Percentiles rank a stretch among this genome's conserved stretches.
These are phyloP conservation scores for Auxenochlorella pyrenoidosa DNA, from an alignment of 139 green algal genomes.

Conservation along the genomic window DNA sequence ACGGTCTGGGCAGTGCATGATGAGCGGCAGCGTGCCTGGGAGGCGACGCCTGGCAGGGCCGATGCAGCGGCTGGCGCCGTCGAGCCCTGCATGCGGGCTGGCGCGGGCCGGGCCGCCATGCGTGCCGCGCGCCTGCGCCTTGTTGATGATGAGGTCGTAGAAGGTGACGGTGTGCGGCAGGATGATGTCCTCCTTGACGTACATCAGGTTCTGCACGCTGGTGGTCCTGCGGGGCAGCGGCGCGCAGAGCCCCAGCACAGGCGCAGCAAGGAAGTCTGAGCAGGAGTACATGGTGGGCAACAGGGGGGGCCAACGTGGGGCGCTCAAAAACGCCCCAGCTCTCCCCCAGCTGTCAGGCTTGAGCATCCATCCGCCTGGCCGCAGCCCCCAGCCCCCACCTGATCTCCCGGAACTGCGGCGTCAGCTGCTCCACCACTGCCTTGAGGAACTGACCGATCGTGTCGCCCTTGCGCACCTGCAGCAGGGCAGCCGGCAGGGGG, in stretches of 20 bases:
- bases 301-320: too few relatives aligned
- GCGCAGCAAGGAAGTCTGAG: too few relatives aligned
- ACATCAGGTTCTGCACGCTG: conserved; percentile 89
- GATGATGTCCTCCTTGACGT: conserved; percentile 97
- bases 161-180: conserved; percentile 94
- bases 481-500: neutral
- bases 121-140: conserved; percentile 60
- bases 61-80: neutral
- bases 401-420: conserved; percentile 90
- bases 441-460: conserved; percentile 90
- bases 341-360: too few relatives aligned
- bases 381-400: conserved; percentile 44
- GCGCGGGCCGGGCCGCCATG: too few relatives aligned
- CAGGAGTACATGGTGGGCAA: too few relatives aligned
- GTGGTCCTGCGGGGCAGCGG: conserved; percentile 25
- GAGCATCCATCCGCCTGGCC: too few relatives aligned
- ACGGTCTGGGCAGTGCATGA: neutral
- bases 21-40: neutral
- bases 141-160: conserved; percentile 96
- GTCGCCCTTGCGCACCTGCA: conserved; percentile 71
- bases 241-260: neutral
- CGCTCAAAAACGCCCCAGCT: too few relatives aligned
- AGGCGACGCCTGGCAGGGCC: too few relatives aligned
- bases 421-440: conserved; percentile 87
- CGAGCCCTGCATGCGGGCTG: too few relatives aligned